These are phyloP conservation scores for Apiospora malaysiana DNA, from an alignment of 2,329 filamentous ascomycete species.

Conservation along the genomic window DNA sequence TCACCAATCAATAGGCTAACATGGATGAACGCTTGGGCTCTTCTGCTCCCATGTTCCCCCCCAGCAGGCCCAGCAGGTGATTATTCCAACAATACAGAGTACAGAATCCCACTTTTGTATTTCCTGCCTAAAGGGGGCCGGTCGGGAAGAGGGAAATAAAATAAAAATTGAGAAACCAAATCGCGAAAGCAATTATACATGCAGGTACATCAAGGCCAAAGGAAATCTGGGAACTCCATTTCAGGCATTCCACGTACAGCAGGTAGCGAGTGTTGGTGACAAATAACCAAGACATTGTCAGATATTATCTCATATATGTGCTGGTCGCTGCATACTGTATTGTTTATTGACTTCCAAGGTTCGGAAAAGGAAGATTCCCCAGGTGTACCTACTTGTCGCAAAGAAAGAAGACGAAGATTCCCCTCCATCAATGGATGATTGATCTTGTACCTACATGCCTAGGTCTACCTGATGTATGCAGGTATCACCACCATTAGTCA, in stretches of 20 bases:
- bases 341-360: neutral
- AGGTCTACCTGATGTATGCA: too few relatives aligned
- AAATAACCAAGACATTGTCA: conserved; percentile 13
- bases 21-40: conserved; percentile 9
- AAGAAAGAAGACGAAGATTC: neutral
- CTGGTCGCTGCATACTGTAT: neutral
- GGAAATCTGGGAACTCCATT: neutral
- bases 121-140: conserved; percentile 9
- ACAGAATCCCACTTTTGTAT: conserved; percentile 7
- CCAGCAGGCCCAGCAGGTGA: neutral
- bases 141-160: neutral
- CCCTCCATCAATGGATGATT: neutral
- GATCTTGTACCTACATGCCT: neutral
- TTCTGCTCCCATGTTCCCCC: neutral
- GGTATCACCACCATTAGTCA: conserved; percentile 10
- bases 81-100: neutral
- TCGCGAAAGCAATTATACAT: conserved; percentile 10
- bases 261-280: neutral
- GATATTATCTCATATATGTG: neutral
- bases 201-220: neutral
- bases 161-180: neutral
- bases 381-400: neutral
- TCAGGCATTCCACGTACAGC: neutral
- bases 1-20: neutral
- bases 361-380: neutral